phyloP scores from a whole-genome alignment of 129 eudicot species.

The Artemisia tridentata region DNA sequence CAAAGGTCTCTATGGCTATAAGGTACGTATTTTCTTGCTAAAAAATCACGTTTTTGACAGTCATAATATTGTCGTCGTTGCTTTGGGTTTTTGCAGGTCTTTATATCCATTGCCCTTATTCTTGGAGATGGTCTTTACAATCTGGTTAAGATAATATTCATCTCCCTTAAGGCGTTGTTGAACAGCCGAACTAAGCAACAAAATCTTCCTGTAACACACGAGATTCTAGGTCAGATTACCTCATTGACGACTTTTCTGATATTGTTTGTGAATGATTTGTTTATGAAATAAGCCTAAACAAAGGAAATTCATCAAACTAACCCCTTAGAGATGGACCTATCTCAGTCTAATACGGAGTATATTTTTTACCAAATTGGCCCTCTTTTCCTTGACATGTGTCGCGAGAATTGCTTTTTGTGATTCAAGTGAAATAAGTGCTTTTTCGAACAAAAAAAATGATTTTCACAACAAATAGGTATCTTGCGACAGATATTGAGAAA shows the following conservation, averaged over 20 bases:
- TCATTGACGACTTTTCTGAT: background rate
- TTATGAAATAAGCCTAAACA: no score
- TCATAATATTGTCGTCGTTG: slow-evolving; percentile 14
- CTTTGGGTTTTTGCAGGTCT: slow-evolving; percentile 47
- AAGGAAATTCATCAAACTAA: no score
- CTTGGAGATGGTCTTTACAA: slow-evolving; percentile 93
- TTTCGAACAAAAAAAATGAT: no score
- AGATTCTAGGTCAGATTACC: slow-evolving; percentile 44
- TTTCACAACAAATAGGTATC: no score
- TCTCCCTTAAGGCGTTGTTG: slow-evolving; percentile 56
- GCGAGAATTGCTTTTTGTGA: no score
- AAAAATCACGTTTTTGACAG: background rate
- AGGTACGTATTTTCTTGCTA: slow-evolving; percentile 41
- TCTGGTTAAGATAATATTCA: slow-evolving; percentile 60
- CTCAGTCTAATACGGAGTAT: no score
- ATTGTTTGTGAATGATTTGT: no score
- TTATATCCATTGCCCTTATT: slow-evolving; percentile 73
- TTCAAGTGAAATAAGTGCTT: no score
- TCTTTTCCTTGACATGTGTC: no score
- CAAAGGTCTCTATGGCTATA: slow-evolving; percentile 94
- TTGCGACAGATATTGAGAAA: no score
- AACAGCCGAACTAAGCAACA: slow-evolving; percentile 36
- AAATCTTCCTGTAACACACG: slow-evolving; percentile 50
- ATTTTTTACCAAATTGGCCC: no score
- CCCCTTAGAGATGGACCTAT: no score